Conservation (phyloP, 805 yeast species). For the Metschnikowia reukaufii region DNA sequence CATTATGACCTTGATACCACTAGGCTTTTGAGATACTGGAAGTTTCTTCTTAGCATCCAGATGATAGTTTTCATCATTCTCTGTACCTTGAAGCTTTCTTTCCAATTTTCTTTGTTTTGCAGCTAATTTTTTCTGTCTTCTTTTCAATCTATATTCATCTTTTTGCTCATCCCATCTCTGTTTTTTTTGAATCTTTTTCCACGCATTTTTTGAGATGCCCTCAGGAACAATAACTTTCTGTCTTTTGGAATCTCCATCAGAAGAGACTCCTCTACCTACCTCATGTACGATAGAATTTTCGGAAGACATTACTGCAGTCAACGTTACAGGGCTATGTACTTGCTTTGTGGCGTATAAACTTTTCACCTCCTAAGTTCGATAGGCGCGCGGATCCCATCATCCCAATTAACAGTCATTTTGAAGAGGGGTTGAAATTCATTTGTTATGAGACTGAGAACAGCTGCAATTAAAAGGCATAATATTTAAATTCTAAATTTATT, state of each 20-base stretch:
- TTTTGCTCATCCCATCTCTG: conserved; percentile 63
- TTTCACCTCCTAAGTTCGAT: neutral
- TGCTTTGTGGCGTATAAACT: neutral
- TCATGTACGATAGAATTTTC: neutral
- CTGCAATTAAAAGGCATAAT: no score
- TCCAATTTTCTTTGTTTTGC: conserved; percentile 29
- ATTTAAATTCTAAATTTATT: no score
- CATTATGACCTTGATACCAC: conserved; percentile 59
- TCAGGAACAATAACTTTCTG: conserved; percentile 53
- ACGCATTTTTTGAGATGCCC: conserved; percentile 84
- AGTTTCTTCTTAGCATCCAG: conserved; percentile 30
- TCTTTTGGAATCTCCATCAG: conserved; percentile 9
- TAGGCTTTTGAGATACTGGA: conserved; percentile 45
- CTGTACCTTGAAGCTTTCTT: conserved; percentile 22
- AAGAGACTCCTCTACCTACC: neutral
- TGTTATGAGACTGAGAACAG: no score
- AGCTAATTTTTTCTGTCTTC: conserved; percentile 51
- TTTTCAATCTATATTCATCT: conserved; percentile 55
- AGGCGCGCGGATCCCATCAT: neutral
- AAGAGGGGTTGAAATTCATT: no score
- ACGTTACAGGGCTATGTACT: neutral
- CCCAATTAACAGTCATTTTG: neutral
- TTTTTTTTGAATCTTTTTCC: conserved; percentile 68
- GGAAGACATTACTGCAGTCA: neutral
- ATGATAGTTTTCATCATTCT: conserved; percentile 21